Base-by-base conservation (phyloP, 2,329 filamentous ascomycete species). In the Monascus ruber region DNA sequence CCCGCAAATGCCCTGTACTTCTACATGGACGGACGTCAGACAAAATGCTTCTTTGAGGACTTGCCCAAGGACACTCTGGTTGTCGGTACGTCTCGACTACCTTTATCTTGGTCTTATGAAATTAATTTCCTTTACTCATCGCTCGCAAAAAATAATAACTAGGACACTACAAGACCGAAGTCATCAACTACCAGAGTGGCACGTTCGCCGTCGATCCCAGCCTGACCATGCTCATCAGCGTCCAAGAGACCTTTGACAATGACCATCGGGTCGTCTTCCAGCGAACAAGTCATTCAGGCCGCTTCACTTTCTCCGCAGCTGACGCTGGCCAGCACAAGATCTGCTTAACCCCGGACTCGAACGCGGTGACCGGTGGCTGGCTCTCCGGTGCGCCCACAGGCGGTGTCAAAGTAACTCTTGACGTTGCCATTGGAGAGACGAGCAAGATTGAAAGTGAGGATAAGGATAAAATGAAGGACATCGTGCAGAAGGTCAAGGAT, bases 21-120 rank as follows among this genome's bases (percentile, higher is more conserved):
- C 74, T 96, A 84, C 72, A 81, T 96, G 63, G 87, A 96, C 62
- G 85, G 83, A 55, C 75, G 76, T 36, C 70, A 77, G 48, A 82
- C 85, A 51, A 95, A 93, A 70, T 98, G 91, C 69, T 98, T 98
- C 78, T 94, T 84, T 69, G 91, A 98, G 70, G 89, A 96, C 66
- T 76, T 98, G 43, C 88, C 91, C 49, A 95, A 96, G 72, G 89
- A 94, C 64, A 96, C 91, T 9, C 71, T 98, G 42, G 89, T 98
- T 40, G 88, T 95, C 43, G 91, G 78, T 81, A 71, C 45, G 76
- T 51, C n/a, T 24, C 7, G 10, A 17, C 33, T 35, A 25, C 3
- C 8, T 3, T 8, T 31, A 8, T 11, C 8, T 31, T 8, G 11
- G 11, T 31, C n/a, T 31, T 11, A 8, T 31, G 29, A 3, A 31